A percentile compares a stretch with the other conserved stretches of the same genome.
Conservation (phyloP, 2,329 filamentous ascomycete species). For the Didymella exigua region DNA sequence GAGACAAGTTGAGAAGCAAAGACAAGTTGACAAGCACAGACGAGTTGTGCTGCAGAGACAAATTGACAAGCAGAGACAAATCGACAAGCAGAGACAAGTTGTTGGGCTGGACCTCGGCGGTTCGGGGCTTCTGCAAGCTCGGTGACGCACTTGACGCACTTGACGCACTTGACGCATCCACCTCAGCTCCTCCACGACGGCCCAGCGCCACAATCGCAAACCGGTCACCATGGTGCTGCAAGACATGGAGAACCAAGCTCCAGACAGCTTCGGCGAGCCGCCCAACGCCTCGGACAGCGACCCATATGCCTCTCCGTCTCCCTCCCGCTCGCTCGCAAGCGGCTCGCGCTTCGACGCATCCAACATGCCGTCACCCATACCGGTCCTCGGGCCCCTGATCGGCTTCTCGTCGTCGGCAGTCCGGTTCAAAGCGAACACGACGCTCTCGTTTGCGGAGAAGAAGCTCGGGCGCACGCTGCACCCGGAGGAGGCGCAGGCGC, state of each 20-base stretch:
- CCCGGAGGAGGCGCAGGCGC: slow-evolving; percentile 51
- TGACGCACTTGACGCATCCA: slow-evolving; percentile 21
- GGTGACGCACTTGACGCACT: slow-evolving; percentile 17
- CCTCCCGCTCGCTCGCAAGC: slow-evolving; percentile 10
- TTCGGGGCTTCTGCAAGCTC: slow-evolving; percentile 25
- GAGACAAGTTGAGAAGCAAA: too few species aligned
- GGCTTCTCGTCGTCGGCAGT: slow-evolving; percentile 35
- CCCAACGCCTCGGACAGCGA: slow-evolving; percentile 47
- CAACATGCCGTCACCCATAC: slow-evolving; percentile 46
- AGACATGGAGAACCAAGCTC: slow-evolving; percentile 40
- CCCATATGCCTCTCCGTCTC: slow-evolving; percentile 39
- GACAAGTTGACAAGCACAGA: too few species aligned
- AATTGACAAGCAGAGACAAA: too few species aligned
- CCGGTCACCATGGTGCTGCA: slow-evolving; percentile 49
- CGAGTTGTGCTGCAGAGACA: too few species aligned
- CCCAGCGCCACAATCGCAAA: not conserved
- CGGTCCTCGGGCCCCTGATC: slow-evolving; percentile 40
- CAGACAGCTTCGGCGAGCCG: slow-evolving; percentile 41
- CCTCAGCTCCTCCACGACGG: slow-evolving; percentile 29
- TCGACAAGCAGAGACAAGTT: too few species aligned
- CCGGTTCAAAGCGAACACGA: slow-evolving; percentile 39
- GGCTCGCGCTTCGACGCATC: slow-evolving; percentile 45
- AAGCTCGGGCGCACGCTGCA: slow-evolving; percentile 47
- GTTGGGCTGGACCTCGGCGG: slow-evolving; percentile 18
- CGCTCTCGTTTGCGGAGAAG: slow-evolving; percentile 41